Conservation (phyloP, 1,284 basidiomycete genomes). For the Prillingera fragicola region DNA sequence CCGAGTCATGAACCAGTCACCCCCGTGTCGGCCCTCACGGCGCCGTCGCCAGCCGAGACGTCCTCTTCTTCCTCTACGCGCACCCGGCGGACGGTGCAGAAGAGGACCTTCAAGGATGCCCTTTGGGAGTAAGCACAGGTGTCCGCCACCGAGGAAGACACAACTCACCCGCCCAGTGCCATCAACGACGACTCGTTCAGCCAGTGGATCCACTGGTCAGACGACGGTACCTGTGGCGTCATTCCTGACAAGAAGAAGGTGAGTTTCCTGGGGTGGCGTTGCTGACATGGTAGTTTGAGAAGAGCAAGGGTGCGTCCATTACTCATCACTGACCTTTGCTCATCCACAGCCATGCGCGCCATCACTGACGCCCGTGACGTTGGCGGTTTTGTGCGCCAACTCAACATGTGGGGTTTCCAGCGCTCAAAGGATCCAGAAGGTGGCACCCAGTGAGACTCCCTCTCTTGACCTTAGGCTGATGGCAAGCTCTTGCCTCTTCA, state of each 20-base stretch:
- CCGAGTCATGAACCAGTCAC: too few species aligned
- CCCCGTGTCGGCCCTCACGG: too few species aligned
- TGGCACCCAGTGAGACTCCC: neutral
- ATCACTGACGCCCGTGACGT: slow-evolving; percentile 13
- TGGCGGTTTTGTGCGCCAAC: slow-evolving; percentile 16
- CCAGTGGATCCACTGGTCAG: slow-evolving; percentile 7
- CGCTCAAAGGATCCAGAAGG: slow-evolving; percentile 4
- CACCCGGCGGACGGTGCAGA: too few species aligned
- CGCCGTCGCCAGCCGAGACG: neutral
- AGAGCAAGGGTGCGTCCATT: slow-evolving; percentile 5
- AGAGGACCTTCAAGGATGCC: slow-evolving; percentile 11
- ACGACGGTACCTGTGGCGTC: slow-evolving; percentile 5
- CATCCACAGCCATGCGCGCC: slow-evolving; percentile 10
- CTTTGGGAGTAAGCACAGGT: slow-evolving; percentile 16
- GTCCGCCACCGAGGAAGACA: neutral
- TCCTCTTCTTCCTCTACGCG: neutral
- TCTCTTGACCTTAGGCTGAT: neutral
- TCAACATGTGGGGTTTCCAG: slow-evolving; percentile 18
- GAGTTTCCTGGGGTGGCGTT: neutral
- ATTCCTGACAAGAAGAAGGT: slow-evolving; percentile 10
- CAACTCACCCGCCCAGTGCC: neutral
- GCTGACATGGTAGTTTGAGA: slow-evolving; percentile 11
- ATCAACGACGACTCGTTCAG: slow-evolving; percentile 9
- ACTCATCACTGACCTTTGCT: neutral
- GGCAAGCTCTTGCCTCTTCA: slow-evolving; percentile 12